These are phyloP conservation scores for Achlya hypogyna DNA, from an alignment of 352 stramenopile species.

Conservation along the genomic window DNA sequence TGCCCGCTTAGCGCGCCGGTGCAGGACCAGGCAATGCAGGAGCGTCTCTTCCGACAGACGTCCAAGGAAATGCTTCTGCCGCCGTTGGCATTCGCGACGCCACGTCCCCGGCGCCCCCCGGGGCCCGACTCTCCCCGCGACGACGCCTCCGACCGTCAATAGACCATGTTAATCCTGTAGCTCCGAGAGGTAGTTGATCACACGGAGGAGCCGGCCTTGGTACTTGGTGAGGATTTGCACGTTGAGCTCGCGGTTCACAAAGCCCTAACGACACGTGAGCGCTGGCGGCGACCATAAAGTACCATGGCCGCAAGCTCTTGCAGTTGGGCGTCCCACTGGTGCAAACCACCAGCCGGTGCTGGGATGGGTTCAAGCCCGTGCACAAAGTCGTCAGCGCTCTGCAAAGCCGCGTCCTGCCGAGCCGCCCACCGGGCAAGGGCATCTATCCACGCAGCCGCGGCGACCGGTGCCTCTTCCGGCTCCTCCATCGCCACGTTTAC, in stretches of 20 bases:
- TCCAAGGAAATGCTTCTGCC: background rate
- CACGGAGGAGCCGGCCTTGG: conserved; percentile 66
- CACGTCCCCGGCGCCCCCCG: background rate
- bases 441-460: conserved; percentile 29
- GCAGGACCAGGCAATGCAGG: background rate
- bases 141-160: background rate
- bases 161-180: conserved; percentile 23
- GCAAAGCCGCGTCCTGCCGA: conserved; percentile 35
- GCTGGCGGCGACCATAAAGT: background rate
- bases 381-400: conserved; percentile 22
- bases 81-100: background rate
- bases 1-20: background rate
- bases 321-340: conserved; percentile 60
- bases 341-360: conserved; percentile 35
- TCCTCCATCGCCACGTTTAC: background rate
- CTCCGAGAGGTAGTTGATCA: conserved; percentile 77
- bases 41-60: background rate
- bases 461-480: background rate
- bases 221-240: conserved; percentile 69
- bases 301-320: conserved; percentile 49
- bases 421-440: conserved; percentile 38
- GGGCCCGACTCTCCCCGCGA: too few relatives aligned
- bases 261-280: conserved; percentile 27
- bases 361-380: conserved; percentile 54
- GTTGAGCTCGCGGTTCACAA: conserved; percentile 52